Evolutionary conservation across 2,329 filamentous ascomycete species (phyloP).

Genomic region (Fusarium annulatum): DNA sequence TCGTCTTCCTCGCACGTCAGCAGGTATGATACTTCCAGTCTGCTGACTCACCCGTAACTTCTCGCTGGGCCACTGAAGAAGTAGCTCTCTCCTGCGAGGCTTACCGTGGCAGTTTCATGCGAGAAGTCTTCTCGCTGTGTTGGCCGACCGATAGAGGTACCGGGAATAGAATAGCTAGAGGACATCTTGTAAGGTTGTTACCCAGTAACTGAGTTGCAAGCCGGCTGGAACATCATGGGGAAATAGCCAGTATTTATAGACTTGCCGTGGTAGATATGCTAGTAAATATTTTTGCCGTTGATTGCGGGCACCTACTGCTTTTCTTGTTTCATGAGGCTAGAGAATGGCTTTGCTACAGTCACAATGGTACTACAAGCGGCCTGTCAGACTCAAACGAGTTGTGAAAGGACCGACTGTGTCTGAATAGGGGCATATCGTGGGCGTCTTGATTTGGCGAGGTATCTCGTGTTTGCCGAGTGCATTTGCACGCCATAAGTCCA

Average conservation of each 20-base stretch:
- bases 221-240: background rate
- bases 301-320: background rate
- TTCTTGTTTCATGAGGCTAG: conserved; percentile 24
- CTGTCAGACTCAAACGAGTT: background rate
- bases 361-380: conserved; percentile 18
- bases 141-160: background rate
- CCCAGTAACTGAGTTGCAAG: background rate
- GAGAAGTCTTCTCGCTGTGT: conserved; percentile 12
- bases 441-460: background rate
- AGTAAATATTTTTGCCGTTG: background rate
- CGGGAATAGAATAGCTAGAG: background rate
- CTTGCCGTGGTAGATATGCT: background rate
- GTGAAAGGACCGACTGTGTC: conserved; percentile 23
- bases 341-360: background rate
- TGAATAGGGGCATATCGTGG: background rate
- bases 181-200: background rate
- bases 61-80: conserved; percentile 37
- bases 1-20: conserved; percentile 1
- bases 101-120: conserved; percentile 29
- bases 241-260: background rate
- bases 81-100: conserved; percentile 31
- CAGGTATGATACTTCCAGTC: accelerated
- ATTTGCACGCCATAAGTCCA: background rate
- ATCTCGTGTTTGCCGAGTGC: background rate
- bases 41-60: conserved; percentile 33